Conservation (phyloP, 768 basidiomycete species). For the Russula emetica region DNA sequence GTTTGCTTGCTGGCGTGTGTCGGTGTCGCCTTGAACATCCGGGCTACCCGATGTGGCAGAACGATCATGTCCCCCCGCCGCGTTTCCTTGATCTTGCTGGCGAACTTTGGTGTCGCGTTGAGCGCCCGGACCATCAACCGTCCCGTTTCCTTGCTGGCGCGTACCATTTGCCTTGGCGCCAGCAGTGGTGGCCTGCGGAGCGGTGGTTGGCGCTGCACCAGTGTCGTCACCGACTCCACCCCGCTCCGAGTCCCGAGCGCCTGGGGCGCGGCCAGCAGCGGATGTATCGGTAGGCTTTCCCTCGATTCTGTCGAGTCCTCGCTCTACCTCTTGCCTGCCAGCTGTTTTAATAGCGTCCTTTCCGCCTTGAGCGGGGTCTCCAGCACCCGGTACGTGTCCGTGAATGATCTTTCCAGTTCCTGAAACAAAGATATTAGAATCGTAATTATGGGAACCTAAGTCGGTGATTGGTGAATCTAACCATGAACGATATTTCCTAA, state of each 20-base stretch:
- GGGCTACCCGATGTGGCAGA: too few species aligned
- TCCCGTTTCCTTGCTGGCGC: neutral
- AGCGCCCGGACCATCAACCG: too few species aligned
- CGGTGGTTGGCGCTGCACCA: neutral
- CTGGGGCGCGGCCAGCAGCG: neutral
- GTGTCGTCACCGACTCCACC: neutral
- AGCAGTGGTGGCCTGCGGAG: neutral
- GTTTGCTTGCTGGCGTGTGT: neutral
- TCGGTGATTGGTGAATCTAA: neutral
- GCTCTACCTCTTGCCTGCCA: constrained; percentile 5
- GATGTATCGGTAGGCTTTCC: neutral
- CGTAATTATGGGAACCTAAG: neutral
- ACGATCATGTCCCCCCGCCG: too few species aligned
- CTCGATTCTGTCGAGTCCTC: constrained; percentile 9
- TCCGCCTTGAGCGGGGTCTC: neutral
- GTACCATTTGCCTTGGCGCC: too few species aligned
- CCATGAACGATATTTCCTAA: constrained; percentile 5
- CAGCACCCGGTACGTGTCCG: neutral
- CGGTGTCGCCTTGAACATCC: neutral
- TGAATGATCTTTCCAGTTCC: constrained; percentile 8
- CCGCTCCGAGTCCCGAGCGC: neutral
- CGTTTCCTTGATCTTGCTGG: too few species aligned
- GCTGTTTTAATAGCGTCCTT: neutral
- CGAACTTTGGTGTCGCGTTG: too few species aligned
- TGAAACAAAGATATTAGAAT: neutral